Conservation (phyloP, 73 alveolate genomes). For the Diophrys appendiculata region DNA sequence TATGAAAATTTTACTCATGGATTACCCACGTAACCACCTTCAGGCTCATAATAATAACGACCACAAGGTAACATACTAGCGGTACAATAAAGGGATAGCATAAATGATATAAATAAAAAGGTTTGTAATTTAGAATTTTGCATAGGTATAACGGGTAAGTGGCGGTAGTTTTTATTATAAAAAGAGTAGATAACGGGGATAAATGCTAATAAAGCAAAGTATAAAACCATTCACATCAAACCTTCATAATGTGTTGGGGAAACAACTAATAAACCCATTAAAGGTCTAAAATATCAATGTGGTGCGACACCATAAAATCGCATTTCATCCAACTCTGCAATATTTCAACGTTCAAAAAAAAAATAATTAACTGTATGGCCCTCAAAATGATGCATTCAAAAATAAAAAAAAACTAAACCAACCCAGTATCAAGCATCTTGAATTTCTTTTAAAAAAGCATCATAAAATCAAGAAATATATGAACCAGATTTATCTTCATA, state of each 20-base stretch:
- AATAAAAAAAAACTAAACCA: conserved; percentile 21
- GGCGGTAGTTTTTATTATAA: conserved; percentile 13
- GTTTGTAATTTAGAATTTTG: conserved; percentile 41
- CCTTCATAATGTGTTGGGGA: conserved; percentile 56
- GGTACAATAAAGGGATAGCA: conserved; percentile 16
- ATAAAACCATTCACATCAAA: conserved; percentile 40
- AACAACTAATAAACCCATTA: conserved; percentile 41
- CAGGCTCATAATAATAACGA: conserved; percentile 49
- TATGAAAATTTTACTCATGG: conserved; percentile 42
- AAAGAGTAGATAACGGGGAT: conserved; percentile 23
- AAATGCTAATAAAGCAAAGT: conserved; percentile 25
- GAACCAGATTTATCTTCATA: conserved; percentile 53
- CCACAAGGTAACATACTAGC: conserved; percentile 59
- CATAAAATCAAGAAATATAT: conserved; percentile 46
- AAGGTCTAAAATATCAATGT: conserved; percentile 49
- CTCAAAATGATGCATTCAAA: conserved; percentile 29
- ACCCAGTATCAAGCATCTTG: conserved; percentile 52
- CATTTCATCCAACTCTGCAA: conserved; percentile 47
- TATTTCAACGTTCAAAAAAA: conserved; percentile 45
- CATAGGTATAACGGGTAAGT: conserved; percentile 33
- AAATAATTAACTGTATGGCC: conserved; percentile 25
- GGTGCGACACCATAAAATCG: conserved; percentile 55
- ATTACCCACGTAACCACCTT: conserved; percentile 55
- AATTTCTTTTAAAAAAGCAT: conserved; percentile 48
- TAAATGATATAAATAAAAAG: conserved; percentile 9